phyloP scores from a whole-genome alignment of 192 early-diverging fungal species.

The Coemansia sp. region DNA sequence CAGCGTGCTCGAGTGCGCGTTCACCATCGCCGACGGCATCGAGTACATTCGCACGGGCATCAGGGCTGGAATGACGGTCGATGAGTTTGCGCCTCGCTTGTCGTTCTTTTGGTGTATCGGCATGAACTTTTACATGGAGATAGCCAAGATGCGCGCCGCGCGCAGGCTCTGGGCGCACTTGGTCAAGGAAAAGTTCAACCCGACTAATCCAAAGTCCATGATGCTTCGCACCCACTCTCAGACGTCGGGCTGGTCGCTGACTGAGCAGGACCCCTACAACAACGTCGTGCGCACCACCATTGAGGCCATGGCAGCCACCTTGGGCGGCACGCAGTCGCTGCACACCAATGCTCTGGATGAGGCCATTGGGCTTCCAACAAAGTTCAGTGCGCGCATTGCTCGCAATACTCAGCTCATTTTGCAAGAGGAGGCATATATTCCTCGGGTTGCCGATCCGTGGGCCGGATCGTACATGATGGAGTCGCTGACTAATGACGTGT shows the following conservation, averaged over 20 bases:
- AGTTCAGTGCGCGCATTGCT: constrained; percentile 84
- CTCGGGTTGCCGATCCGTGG: constrained; percentile 91
- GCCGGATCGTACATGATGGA: constrained; percentile 95
- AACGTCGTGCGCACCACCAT: constrained; percentile 88
- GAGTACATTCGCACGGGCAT: constrained; percentile 80
- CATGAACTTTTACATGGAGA: constrained; percentile 97
- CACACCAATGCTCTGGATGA: constrained; percentile 94
- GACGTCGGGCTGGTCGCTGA: constrained; percentile 90
- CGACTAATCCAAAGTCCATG: constrained; percentile 77
- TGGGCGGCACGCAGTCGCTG: constrained; percentile 91
- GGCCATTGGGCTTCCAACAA: constrained; percentile 85
- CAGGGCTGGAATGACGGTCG: constrained; percentile 84
- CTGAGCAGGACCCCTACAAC: constrained; percentile 92
- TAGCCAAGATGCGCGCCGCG: constrained; percentile 88
- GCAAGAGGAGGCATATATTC: constrained; percentile 86
- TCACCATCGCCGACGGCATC: constrained; percentile 89
- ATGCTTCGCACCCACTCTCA: constrained; percentile 90
- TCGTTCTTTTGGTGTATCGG: constrained; percentile 94
- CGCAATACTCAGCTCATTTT: constrained; percentile 91
- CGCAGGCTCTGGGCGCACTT: constrained; percentile 82
- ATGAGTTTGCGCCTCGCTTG: constrained; percentile 86
- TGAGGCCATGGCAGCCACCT: constrained; percentile 90
- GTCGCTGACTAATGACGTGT: constrained; percentile 81
- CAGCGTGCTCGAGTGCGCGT: constrained; percentile 88
- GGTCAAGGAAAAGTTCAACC: constrained; percentile 83